Conservation (phyloP, 2,329 filamentous ascomycete genomes). For the Venturia aucupariae region DNA sequence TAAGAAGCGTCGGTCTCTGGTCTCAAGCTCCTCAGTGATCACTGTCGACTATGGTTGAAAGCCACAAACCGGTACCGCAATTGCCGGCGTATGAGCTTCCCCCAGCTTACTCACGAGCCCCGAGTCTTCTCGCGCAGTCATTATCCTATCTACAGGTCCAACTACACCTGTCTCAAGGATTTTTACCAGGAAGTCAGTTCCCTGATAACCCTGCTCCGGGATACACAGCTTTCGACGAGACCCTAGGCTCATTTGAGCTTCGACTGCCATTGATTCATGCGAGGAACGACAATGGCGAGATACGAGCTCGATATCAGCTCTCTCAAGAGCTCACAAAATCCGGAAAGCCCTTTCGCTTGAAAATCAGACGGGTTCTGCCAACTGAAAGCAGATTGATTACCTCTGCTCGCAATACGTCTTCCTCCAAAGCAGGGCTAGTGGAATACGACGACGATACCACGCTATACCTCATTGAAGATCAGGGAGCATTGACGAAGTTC, state of each 20-base stretch:
- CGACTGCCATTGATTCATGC: neutral
- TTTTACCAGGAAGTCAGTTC: too few species aligned
- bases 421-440: neutral
- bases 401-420: neutral
- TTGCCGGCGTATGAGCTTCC: constrained; percentile 2
- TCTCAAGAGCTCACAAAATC: constrained; percentile 8
- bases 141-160: neutral
- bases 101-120: constrained; percentile 5
- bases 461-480: constrained; percentile 1
- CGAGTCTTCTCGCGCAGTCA: neutral
- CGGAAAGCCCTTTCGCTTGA: constrained; percentile 3
- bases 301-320: constrained; percentile 8
- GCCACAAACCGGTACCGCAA: neutral
- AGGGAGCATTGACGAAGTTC: neutral
- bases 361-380: constrained; percentile 5
- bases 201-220: neutral
- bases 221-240: constrained; percentile 9
- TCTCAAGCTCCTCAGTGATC: neutral
- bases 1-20: neutral
- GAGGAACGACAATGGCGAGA: neutral
- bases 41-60: neutral
- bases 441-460: constrained; percentile 12
- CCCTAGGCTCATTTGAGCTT: neutral
- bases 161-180: neutral
- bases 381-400: constrained; percentile 1